Conservation (phyloP, 2,329 filamentous ascomycete genomes). For the Plectosphaerella cucumerina region DNA sequence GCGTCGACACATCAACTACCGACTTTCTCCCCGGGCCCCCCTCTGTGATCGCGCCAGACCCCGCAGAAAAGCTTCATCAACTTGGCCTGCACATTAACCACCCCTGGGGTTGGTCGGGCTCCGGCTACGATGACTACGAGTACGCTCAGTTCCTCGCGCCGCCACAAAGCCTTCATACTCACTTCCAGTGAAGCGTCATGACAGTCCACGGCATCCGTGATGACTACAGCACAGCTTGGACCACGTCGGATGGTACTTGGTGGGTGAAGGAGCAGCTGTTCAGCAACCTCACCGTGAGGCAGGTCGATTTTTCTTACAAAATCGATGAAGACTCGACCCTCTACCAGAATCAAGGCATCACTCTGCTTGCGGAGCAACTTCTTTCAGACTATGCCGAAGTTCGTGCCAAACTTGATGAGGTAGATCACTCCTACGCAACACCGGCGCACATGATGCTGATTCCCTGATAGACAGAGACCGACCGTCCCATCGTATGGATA, state of each 20-base stretch:
- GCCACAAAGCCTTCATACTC: too few species aligned
- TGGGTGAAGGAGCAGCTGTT: neutral
- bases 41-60: neutral
- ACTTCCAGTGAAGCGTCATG: neutral
- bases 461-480: neutral
- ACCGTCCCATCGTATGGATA: conserved; percentile 6
- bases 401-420: neutral
- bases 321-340: neutral
- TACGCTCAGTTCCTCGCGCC: too few species aligned
- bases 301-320: neutral
- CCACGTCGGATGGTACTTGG: neutral
- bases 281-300: neutral
- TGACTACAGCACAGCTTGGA: neutral
- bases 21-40: neutral
- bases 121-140: neutral
- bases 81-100: neutral
- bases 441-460: neutral
- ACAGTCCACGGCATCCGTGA: conserved; percentile 3
- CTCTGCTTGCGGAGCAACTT: conserved; percentile 1
- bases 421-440: too few species aligned
- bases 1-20: neutral
- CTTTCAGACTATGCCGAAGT: neutral
- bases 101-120: neutral
- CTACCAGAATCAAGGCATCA: neutral
- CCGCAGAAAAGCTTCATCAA: neutral